A percentile compares a stretch with the other conserved stretches of the same genome.
Evolutionary conservation across 2,329 filamentous ascomycete species (phyloP).

Genomic region (Phaeoacremonium minimum): DNA sequence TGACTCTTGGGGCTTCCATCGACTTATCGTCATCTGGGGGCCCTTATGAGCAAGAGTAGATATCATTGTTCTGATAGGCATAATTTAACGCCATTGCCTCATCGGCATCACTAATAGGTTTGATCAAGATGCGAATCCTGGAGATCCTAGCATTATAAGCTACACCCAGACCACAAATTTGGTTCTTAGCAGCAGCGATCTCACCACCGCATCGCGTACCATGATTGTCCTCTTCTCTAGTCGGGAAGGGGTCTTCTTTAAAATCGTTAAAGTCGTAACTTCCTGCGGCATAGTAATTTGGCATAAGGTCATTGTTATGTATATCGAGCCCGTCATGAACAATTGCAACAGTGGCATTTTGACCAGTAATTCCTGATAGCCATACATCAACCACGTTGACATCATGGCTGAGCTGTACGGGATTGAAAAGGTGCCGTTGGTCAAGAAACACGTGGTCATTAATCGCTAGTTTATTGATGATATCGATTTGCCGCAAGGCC

Average conservation of each 20-base stretch:
- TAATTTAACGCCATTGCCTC: conserved; percentile 93
- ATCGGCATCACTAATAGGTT: conserved; percentile 84
- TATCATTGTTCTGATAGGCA: conserved; percentile 84
- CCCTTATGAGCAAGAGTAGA: conserved; percentile 99
- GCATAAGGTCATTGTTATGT: conserved; percentile 86
- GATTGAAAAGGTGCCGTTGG: conserved; percentile 94
- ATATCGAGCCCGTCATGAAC: conserved; percentile 96
- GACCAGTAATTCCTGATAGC: conserved; percentile 84
- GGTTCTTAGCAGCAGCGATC: conserved; percentile 81
- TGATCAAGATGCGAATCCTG: conserved; percentile 88
- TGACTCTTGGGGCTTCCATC: conserved; percentile 88
- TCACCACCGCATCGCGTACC: conserved; percentile 95
- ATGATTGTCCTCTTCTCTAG: conserved; percentile 80
- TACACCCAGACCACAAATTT: conserved; percentile 92
- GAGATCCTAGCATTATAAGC: conserved; percentile 89
- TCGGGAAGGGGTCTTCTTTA: conserved; percentile 71
- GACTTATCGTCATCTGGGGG: conserved; percentile 88
- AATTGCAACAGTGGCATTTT: conserved; percentile 85
- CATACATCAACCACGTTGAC: conserved; percentile 95
- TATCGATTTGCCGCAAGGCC: no score
- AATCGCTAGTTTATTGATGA: conserved; percentile 68
- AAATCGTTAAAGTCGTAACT: conserved; percentile 97
- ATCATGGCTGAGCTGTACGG: conserved; percentile 77
- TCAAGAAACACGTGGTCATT: conserved; percentile 85
- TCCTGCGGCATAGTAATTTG: conserved; percentile 88